Percentiles rank a stretch among this genome's conserved stretches.
phyloP scores from a whole-genome alignment of 805 yeast species.

The Candida maltosa region DNA sequence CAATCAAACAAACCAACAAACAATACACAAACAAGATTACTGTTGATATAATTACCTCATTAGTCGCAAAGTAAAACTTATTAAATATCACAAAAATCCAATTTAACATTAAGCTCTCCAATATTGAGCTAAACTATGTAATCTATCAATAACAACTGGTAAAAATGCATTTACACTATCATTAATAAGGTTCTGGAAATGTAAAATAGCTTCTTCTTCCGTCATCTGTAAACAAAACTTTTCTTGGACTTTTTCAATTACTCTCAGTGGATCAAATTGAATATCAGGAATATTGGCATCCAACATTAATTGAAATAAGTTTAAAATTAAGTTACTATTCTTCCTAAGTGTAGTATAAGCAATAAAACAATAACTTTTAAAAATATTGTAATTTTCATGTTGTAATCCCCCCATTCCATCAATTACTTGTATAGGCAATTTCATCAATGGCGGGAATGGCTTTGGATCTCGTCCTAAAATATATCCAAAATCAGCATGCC shows the following conservation, averaged over 20 bases:
- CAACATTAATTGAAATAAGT: conserved; percentile 89
- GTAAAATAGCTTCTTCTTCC: conserved; percentile 93
- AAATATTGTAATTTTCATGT: conserved; percentile 80
- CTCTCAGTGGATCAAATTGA: conserved; percentile 76
- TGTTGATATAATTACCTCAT: too few species aligned
- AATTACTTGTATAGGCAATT: conserved; percentile 90
- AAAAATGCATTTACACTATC: conserved; percentile 91
- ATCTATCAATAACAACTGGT: conserved; percentile 91
- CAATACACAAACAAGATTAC: too few species aligned
- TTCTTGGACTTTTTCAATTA: conserved; percentile 88
- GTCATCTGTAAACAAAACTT: conserved; percentile 90
- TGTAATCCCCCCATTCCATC: conserved; percentile 97
- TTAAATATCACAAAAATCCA: too few species aligned
- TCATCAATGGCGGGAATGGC: conserved; percentile 98
- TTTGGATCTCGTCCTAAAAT: conserved; percentile 96
- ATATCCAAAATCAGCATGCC: conserved; percentile 98
- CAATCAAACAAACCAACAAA: too few species aligned
- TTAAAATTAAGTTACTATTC: conserved; percentile 84
- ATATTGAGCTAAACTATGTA: conserved; percentile 94
- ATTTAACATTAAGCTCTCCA: conserved; percentile 91
- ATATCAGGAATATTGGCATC: conserved; percentile 92
- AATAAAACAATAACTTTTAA: conserved; percentile 90
- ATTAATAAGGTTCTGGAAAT: conserved; percentile 90
- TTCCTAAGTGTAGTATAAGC: conserved; percentile 88
- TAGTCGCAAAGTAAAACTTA: too few species aligned